phyloP scores from a whole-genome alignment of 1,284 basidiomycete genomes.

The Veloboletus limbatus region DNA sequence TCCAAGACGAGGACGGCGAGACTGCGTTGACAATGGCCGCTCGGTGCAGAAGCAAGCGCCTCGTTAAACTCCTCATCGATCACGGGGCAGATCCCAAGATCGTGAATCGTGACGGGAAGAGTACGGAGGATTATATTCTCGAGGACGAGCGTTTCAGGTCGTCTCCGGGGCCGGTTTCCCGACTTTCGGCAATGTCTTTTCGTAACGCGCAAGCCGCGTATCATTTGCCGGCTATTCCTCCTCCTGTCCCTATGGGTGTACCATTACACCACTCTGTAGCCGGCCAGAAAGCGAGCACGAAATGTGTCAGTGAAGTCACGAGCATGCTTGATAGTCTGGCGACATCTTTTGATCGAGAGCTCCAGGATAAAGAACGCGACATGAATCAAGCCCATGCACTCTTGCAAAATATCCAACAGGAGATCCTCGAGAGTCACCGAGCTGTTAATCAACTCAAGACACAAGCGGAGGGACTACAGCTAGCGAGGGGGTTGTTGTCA shows the following conservation, averaged over 20 bases:
- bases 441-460: constrained; percentile 68
- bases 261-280: constrained; percentile 85
- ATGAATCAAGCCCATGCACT: constrained; percentile 88
- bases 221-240: constrained; percentile 38
- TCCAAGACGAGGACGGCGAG: constrained; percentile 99
- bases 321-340: constrained; percentile 88
- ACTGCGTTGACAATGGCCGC: constrained; percentile 97
- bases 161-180: constrained; percentile 76
- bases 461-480: constrained; percentile 69
- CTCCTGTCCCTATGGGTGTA: constrained; percentile 46
- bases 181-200: constrained; percentile 61
- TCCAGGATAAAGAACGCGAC: constrained; percentile 90
- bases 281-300: constrained; percentile 85
- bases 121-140: constrained; percentile 97
- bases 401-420: constrained; percentile 84
- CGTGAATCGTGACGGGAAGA: constrained; percentile 93
- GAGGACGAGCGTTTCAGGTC: constrained; percentile 98
- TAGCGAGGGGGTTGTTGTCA: constrained; percentile 57
- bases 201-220: constrained; percentile 56
- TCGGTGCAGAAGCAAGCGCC: constrained; percentile 91
- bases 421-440: constrained; percentile 87
- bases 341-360: constrained; percentile 90
- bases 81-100: constrained; percentile 98
- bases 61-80: constrained; percentile 95
- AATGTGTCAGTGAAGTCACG: constrained; percentile 82